A percentile compares a stretch with the other conserved stretches of the same genome.
Evolutionary conservation across 305 asterid genomes (phyloP).

Genomic region (Petunia hybrid): DNA sequence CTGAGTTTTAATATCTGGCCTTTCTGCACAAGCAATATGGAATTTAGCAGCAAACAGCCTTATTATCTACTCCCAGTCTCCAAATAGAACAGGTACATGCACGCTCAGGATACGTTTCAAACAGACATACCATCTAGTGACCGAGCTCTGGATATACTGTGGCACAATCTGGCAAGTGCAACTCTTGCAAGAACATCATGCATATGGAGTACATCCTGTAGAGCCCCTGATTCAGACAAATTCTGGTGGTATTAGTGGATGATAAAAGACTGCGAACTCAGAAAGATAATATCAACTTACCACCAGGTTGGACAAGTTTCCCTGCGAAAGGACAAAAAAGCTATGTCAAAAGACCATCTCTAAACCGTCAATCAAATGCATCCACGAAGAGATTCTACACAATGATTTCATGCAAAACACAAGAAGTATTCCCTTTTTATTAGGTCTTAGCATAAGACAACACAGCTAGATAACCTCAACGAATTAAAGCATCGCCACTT

Average conservation of each 20-base stretch:
- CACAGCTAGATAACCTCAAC: neutral
- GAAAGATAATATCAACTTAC: constrained; percentile 53
- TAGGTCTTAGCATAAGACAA: constrained; percentile 22
- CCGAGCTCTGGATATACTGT: constrained; percentile 89
- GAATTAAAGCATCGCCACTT: constrained; percentile 3
- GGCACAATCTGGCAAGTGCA: constrained; percentile 96
- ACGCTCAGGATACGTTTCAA: constrained; percentile 28
- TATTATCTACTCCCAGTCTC: neutral
- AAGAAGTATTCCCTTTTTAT: neutral
- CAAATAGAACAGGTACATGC: constrained; percentile 9
- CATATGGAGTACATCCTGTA: constrained; percentile 96
- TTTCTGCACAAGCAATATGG: constrained; percentile 61
- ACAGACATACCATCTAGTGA: constrained; percentile 79
- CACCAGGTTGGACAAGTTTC: constrained; percentile 88
- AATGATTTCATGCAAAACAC: neutral
- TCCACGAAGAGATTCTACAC: neutral
- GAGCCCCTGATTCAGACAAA: constrained; percentile 80
- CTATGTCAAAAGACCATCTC: constrained; percentile 5
- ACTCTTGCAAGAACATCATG: constrained; percentile 99
- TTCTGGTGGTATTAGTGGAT: constrained; percentile 38
- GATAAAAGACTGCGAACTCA: constrained; percentile 34
- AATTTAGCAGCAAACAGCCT: neutral
- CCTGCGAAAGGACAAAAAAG: constrained; percentile 66
- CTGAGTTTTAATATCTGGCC: constrained; percentile 86
- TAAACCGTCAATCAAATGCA: neutral